Evolutionary conservation across 768 basidiomycete species (phyloP), one percentile per base, ranked within the genome.

Genomic region (Tricholoma hemisulphureum): DNA sequence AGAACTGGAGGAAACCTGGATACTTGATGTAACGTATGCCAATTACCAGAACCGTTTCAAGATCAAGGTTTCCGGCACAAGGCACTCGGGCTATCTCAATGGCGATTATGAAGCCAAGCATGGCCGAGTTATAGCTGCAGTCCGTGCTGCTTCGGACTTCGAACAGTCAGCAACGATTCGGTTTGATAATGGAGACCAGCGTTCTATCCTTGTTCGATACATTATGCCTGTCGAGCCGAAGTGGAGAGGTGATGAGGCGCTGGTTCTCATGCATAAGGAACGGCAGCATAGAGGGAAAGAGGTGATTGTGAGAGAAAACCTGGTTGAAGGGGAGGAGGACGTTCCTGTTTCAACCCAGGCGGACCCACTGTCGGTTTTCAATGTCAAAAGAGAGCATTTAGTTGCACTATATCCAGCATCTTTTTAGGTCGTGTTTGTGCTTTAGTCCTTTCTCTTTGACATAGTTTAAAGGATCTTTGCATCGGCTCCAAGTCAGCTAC

Each of bases 231-330:
- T 80, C 7, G 67, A 59, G 13, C 82, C 83, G 0, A 57, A 61
- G 2, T 55, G 62, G 11, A 72, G 69, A 41, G 78, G 75, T 7
- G 80, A 86, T 41, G 76, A 75, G 35, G 86, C 83, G 5, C 58
- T 88, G 39, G 75, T 78, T 20, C 68, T 85, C 11, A 51, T 52
- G 20, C 49, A 51, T 53, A 73, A 75, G 5, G 85, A 83, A 1
- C 56, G 63, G 18, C 59, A 69, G 34, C 79, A 72, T 61, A 82
- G 81, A 16, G 67, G 66, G 20, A 69, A 72, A 29, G 74, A 77
- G 55, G 76, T 84, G 57, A 73, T 80, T 37, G 69, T 85, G 57
- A 67, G 78, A 32, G 74, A 80, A 56, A 61, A 49, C 14, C 26
- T 64, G 28, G 63, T 75, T 26, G 71, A 77, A 37, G 61, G 65